phyloP scores from a whole-genome alignment of 768 basidiomycete species.

The Lactarius tabidus region DNA sequence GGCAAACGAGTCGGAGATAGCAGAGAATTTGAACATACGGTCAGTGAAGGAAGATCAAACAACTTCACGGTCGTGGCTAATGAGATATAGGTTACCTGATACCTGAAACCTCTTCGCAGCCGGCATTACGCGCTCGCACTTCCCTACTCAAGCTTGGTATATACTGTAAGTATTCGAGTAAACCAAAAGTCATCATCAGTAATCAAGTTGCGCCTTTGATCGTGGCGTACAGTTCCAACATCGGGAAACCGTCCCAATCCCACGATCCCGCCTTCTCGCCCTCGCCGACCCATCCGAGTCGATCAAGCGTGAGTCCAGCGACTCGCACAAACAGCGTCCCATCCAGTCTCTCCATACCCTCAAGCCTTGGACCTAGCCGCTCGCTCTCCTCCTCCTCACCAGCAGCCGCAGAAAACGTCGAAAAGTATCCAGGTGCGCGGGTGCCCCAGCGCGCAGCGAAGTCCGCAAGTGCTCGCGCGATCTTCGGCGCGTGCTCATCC shows the following conservation, averaged over 20 bases:
- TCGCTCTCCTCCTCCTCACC: neutral
- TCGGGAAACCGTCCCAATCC: conserved; percentile 1
- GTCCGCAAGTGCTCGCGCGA: conserved; percentile 28
- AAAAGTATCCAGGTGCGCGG: conserved; percentile 34
- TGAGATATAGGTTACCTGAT: too few relatives aligned
- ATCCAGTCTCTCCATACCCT: conserved; percentile 50
- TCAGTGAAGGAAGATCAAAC: too few relatives aligned
- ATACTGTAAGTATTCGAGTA: too few relatives aligned
- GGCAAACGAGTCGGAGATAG: too few relatives aligned
- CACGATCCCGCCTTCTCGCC: neutral
- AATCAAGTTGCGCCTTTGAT: too few relatives aligned
- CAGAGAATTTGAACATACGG: too few relatives aligned
- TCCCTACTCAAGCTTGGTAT: too few relatives aligned
- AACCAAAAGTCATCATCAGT: too few relatives aligned
- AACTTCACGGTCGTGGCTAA: too few relatives aligned
- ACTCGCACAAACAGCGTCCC: conserved; percentile 58
- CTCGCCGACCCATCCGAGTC: conserved; percentile 18
- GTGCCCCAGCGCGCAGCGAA: conserved; percentile 44
- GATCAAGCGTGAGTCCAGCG: conserved; percentile 50
- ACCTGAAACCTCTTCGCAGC: too few relatives aligned
- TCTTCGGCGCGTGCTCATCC: too few relatives aligned
- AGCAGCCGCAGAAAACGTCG: conserved; percentile 13
- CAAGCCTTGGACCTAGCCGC: conserved; percentile 29
- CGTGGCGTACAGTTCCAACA: neutral
- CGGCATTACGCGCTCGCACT: too few relatives aligned